Evolutionary conservation across 2,329 filamentous ascomycete genomes (phyloP), one percentile per base, ranked within the genome.

Genomic region (Exophiala oligosperma): DNA sequence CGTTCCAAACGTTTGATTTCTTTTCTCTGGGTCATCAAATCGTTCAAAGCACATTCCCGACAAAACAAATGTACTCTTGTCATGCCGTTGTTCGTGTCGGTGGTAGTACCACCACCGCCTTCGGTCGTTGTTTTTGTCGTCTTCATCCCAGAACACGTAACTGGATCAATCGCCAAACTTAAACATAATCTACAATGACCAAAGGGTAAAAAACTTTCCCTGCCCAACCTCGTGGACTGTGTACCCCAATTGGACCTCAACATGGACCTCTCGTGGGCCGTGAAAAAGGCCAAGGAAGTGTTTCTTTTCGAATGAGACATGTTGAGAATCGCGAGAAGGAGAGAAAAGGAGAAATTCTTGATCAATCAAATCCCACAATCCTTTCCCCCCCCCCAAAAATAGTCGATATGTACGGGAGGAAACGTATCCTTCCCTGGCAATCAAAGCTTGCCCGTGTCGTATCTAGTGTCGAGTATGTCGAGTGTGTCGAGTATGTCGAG

Each of bases 191-290:
- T 85, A 77, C 93, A 99, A 23, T 88, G 91, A 54, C 89, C 91
- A 72, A 97, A 96, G 4, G 91, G 88, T 9, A 97, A 85, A 74
- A 96, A 97, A 56, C 90, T 94, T 71, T 97, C 94, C 69, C 93
- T 89, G 23, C 84, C 87, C 35, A 97, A 85, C 52, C 91, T 89
- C n/a, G 92, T 91, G 52, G 88, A 86, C 65, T 88, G 90, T 7
- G 88, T 85, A 66, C 88, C 86, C 92, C 94, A 97, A 66, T 86
- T 85, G 17, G 84, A 83, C 69, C 92, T 91, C 60, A 96, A 88
- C 50, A 93, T 84, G 52, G 84, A 83, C 65, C 94, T 88, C 77
- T 97, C 94, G 76, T 97, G 86, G 24, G 91, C 87, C 35, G 94
- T 97, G 80, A 97, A 97, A 75, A 97, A 92, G 43, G 92, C 87